These are phyloP conservation scores for Tricholoma matsutake DNA, from an alignment of 768 basidiomycete genomes.

Conservation along the genomic window DNA sequence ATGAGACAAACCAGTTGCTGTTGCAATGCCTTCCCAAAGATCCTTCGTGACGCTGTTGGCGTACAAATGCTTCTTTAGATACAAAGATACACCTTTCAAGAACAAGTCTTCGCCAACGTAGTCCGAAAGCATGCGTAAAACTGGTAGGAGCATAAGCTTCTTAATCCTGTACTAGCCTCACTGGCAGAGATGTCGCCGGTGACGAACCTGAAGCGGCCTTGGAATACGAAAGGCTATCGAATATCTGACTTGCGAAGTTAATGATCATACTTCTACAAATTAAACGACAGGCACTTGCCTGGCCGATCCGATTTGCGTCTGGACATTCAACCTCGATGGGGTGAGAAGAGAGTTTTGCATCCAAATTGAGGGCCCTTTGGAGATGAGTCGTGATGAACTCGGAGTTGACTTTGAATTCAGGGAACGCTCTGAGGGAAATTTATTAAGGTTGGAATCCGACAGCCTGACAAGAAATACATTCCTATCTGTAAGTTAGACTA, in stretches of 20 bases:
- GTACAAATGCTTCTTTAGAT: slow-evolving; percentile 86
- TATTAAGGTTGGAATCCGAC: neutral
- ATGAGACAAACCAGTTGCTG: slow-evolving; percentile 52
- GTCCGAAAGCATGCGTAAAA: slow-evolving; percentile 90
- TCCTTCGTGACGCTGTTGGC: slow-evolving; percentile 82
- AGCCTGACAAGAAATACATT: slow-evolving; percentile 12
- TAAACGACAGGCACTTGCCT: slow-evolving; percentile 35
- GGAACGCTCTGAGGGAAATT: slow-evolving; percentile 52
- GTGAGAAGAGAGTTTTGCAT: slow-evolving; percentile 85
- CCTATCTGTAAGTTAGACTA: slow-evolving; percentile 44
- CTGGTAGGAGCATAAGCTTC: slow-evolving; percentile 29
- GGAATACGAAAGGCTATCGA: slow-evolving; percentile 83
- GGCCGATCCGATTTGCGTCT: slow-evolving; percentile 80
- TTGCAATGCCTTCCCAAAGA: slow-evolving; percentile 82
- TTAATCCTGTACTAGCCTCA: neutral
- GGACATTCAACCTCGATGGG: slow-evolving; percentile 90
- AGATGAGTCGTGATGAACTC: slow-evolving; percentile 77
- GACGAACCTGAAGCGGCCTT: slow-evolving; percentile 72
- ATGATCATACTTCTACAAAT: neutral
- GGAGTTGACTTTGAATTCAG: slow-evolving; percentile 83
- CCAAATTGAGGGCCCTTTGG: slow-evolving; percentile 70
- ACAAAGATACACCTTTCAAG: slow-evolving; percentile 84
- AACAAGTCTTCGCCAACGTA: slow-evolving; percentile 89
- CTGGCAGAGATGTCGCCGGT: neutral
- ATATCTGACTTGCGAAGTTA: slow-evolving; percentile 52